Evolutionary conservation across 192 early-diverging fungal genomes (phyloP), one percentile per base, ranked within the genome.

Genomic region (Chytriomyces hyalinus): DNA sequence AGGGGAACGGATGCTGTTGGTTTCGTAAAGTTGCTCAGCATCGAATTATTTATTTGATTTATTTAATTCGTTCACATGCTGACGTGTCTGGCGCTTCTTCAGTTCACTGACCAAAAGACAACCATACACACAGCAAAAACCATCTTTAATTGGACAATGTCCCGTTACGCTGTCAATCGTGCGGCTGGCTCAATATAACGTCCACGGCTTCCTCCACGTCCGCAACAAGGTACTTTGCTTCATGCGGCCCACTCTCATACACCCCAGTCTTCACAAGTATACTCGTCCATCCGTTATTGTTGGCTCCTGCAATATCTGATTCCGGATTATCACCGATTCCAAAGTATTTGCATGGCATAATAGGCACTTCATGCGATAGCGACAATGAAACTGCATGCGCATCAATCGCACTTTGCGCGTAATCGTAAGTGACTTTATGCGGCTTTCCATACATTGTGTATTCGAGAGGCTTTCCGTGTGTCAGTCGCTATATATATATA

Each of bases 371-470:
- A 17, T 71, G 2, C 10, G 20, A 17, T 24, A 24, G 6, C 22
- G 28, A 78, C 10, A 75, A 48, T 45, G 43, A 57, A 28, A 7
- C 46, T 43, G 78, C 81, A 11, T 76, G 49, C 10, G 24, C 51
- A 9, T 80, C 65, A 60, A 84, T 47, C 24, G 67, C 46, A 3
- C 70, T n/a, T 24, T 51, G 44, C 3, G 80, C 83, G 67, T 65
- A 84, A 47, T 76, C 75, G 46, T 97, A 97, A 4, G 94, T 95
- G n/a, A 84, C 78, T 0, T 46, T 67, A 59, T 92, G 84, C 5
- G 96, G 96, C 82, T 97, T 97, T 9, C 96, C 96, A 77, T 86
- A 97, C 2, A 87, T 88, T 15, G 85, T 88, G 51, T 91, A 92
- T 70, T 92, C 76, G 6, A 95, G 82, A 4, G 68, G 50, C 44